These are phyloP conservation scores for Durusdinium trenchii DNA, from an alignment of 73 alveolate species.

Conservation along the genomic window DNA sequence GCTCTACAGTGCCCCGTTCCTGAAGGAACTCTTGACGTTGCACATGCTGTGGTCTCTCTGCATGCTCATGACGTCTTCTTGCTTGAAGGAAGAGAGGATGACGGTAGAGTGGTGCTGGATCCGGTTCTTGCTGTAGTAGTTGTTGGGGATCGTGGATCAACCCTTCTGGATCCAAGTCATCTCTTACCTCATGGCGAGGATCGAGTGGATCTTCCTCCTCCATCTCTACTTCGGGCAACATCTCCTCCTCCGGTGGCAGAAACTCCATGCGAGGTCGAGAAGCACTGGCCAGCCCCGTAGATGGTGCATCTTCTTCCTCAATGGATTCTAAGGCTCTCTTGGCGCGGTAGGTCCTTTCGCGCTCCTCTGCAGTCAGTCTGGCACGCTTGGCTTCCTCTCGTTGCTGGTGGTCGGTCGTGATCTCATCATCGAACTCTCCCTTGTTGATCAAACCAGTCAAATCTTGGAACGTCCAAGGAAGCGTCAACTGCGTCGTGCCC, in stretches of 20 bases:
- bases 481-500: neutral
- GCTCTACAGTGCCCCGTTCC: neutral
- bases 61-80: neutral
- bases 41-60: neutral
- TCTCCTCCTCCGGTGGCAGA: neutral
- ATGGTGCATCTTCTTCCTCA: neutral
- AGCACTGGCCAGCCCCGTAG: neutral
- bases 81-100: neutral
- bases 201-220: neutral
- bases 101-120: neutral
- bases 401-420: neutral
- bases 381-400: neutral
- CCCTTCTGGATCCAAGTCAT: neutral
- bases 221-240: neutral
- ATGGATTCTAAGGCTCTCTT: too few species aligned
- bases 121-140: neutral
- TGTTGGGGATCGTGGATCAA: neutral
- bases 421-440: constrained; percentile 11
- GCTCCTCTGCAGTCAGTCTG: neutral
- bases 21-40: neutral
- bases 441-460: neutral
- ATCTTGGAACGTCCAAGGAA: neutral
- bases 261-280: neutral
- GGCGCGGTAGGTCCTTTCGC: neutral
- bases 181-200: neutral